These are phyloP conservation scores for Ustilago bromivora DNA, from an alignment of 1,284 basidiomycete genomes.

Conservation along the genomic window DNA sequence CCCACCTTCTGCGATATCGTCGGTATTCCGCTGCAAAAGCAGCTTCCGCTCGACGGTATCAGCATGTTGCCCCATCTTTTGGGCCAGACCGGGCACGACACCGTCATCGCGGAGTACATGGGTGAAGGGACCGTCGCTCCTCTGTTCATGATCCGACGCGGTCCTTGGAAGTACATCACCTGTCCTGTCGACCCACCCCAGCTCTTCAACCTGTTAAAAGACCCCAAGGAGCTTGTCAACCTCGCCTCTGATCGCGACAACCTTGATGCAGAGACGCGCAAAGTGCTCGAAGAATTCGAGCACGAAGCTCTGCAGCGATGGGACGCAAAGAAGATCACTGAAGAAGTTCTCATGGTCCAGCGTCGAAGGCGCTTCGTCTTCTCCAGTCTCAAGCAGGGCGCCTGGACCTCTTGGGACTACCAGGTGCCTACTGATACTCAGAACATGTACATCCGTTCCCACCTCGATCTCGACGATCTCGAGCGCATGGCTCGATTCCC, in stretches of 20 bases:
- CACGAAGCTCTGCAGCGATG: constrained; percentile 28
- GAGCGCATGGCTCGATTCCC: constrained; percentile 47
- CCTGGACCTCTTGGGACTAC: constrained; percentile 47
- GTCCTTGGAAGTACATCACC: constrained; percentile 43
- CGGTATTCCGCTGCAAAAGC: constrained; percentile 31
- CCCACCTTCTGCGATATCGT: constrained; percentile 44
- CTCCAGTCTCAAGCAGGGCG: constrained; percentile 40
- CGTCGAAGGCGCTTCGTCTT: constrained; percentile 39
- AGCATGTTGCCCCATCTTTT: constrained; percentile 39
- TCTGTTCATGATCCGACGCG: constrained; percentile 41
- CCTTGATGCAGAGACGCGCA: constrained; percentile 27
- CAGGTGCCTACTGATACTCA: constrained; percentile 40
- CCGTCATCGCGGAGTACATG: constrained; percentile 45
- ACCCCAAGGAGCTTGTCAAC: constrained; percentile 43
- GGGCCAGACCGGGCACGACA: constrained; percentile 32
- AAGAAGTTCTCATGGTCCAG: constrained; percentile 39
- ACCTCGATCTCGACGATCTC: constrained; percentile 41
- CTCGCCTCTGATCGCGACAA: constrained; percentile 27
- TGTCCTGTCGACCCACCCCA: constrained; percentile 42
- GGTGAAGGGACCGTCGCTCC: constrained; percentile 42
- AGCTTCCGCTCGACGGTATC: constrained; percentile 38
- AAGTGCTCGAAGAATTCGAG: constrained; percentile 29
- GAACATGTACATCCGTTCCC: constrained; percentile 46
- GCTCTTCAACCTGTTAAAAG: constrained; percentile 29
- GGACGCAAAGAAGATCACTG: constrained; percentile 40